Base-by-base conservation (phyloP, 2,329 filamentous ascomycete species). In the Dactylellina cionopaga region DNA sequence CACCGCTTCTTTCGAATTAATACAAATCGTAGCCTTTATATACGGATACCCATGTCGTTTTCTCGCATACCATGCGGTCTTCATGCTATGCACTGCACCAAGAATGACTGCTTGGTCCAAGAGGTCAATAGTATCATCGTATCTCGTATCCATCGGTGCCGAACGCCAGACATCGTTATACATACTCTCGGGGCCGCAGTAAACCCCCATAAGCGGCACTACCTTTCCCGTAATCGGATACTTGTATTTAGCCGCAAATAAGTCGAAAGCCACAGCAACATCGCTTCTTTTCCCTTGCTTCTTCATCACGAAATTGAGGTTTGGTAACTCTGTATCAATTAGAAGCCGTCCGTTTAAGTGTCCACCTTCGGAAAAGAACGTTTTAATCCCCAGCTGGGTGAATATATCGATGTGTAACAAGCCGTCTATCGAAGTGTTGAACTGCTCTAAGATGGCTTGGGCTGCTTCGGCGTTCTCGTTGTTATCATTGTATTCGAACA, bases 41-140 rank as follows among this genome's bases (percentile, higher is more conserved):
- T 33, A 9, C 2, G 55, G 41, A n/a, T 62, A 62, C 17, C 56
- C 56, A n/a, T 51, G 44, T n/a, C 19, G 27, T 15, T 29, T 39
- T 9, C 22, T 62, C 22, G 33, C 29, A 11, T 39, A 6, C 25
- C 35, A 33, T 5, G 39, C 15, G 5, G 31, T 10, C 19, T 17
- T 19, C 22, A 51, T 29, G 10, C 43, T 43, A 7, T n/a, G 46
- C 7, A 19, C 27, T 13, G 41, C 22, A 5, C 56, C 56, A n/a
- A 29, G 11, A 2, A 51, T n/a, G 1, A 9, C 33, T 7, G 41
- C 41, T 46, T 46, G 15, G 15, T 46, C 15, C 15, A 46, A 22
- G 11, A 5, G 11, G 17, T 13, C 15, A 22, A 22, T 33, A n/a
- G 2, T 19, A 1, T 11, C 17, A 24, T n/a, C 10, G 3, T 17